These are phyloP conservation scores for Corrigiola litoralis DNA, from an alignment of 179 eudicot species.

Conservation along the genomic window DNA sequence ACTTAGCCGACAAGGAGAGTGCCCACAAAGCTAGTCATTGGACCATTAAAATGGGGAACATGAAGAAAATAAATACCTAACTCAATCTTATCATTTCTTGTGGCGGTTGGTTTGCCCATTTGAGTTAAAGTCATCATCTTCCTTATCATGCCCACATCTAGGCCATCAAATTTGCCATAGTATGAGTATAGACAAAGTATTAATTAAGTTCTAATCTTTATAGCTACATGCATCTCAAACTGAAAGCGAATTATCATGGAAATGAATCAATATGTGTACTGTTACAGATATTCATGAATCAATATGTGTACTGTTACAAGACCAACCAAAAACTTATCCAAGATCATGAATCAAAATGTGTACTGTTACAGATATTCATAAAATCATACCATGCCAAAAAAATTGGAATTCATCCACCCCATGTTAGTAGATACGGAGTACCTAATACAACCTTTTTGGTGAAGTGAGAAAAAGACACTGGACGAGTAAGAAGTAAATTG, in stretches of 20 bases:
- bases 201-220: no score
- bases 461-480: not conserved
- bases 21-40: conserved; percentile 13
- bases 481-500: not conserved
- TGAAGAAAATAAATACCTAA: conserved; percentile 12
- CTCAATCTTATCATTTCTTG: conserved; percentile 22
- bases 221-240: no score
- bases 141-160: not conserved
- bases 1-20: conserved; percentile 9
- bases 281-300: no score
- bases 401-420: no score
- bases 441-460: conserved; percentile 9
- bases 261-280: no score
- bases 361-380: no score
- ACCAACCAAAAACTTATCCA: no score
- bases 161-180: not conserved
- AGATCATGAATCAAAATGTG: no score
- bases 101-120: conserved; percentile 17
- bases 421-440: not conserved
- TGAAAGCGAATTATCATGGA: no score
- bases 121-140: not conserved
- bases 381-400: no score
- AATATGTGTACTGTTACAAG: no score
- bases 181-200: no score
- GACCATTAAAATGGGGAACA: conserved; percentile 17